Conservation (phyloP, 1,284 basidiomycete genomes). For the Takashimella tepidaria region DNA sequence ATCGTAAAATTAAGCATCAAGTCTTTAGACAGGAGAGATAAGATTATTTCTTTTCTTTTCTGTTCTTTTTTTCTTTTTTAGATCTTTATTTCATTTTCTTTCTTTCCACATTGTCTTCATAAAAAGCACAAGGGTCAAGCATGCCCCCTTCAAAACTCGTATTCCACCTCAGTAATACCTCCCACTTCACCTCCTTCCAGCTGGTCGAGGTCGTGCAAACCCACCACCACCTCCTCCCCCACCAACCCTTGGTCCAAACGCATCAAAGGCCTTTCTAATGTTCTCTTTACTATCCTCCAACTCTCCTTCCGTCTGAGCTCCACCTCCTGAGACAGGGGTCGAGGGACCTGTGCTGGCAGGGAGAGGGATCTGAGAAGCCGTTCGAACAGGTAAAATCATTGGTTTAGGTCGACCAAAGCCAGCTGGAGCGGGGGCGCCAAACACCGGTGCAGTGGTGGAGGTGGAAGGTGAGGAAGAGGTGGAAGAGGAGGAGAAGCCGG, state of each 20-base stretch:
- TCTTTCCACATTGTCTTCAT: neutral
- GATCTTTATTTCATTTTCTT: neutral
- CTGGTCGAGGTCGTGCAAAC: constrained; percentile 43
- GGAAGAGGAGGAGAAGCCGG: constrained; percentile 11
- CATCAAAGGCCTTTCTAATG: constrained; percentile 43
- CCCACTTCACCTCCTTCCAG: constrained; percentile 30
- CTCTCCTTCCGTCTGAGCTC: constrained; percentile 14
- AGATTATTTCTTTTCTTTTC: too few relatives aligned
- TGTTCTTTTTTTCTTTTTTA: too few relatives aligned
- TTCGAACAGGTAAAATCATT: constrained; percentile 15
- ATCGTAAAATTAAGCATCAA: too few relatives aligned
- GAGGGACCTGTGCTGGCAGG: constrained; percentile 23
- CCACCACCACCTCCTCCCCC: constrained; percentile 25
- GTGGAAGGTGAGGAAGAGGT: constrained; percentile 5
- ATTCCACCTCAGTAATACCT: neutral
- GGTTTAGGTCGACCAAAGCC: constrained; percentile 29
- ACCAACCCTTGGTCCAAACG: constrained; percentile 44
- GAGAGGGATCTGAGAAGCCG: constrained; percentile 24
- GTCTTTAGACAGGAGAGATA: too few relatives aligned
- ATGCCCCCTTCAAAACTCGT: too few relatives aligned
- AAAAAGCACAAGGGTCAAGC: too few relatives aligned
- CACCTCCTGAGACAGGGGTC: constrained; percentile 16
- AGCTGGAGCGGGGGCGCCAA: constrained; percentile 15
- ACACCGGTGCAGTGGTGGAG: constrained; percentile 5
- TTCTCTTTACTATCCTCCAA: constrained; percentile 37